Evolutionary conservation across 257 asterid genomes (phyloP), one percentile per base, ranked within the genome.

Genomic region (Gentiana straminea): DNA sequence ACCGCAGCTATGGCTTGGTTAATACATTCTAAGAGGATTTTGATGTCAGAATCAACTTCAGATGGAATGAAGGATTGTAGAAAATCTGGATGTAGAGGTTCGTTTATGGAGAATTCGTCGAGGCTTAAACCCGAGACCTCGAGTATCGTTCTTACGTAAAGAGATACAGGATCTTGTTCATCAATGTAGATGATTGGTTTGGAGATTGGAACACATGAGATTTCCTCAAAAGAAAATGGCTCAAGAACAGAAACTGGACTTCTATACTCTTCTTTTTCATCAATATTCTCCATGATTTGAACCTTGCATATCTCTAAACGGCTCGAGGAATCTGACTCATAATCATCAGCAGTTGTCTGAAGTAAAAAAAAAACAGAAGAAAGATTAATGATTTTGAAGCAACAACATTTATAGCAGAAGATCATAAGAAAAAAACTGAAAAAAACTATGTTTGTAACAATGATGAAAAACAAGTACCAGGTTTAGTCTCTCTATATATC

Each of bases 241-340:
- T 80, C 90, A 2, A 87, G 83, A 11, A 87, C 96, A 58, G 96
- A 87, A 52, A 80, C 81, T 3, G 96, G 96, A 75, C 93, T 87
- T 58, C 54, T 81, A 64, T 77, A 79, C 65, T 79, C 92, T 71
- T 72, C 86, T 73, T 72, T 80, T 68, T 71, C 65, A 59, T 80
- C 82, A 52, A 55, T 57, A 60, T 54, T 62, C 50, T 77, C 71
- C n/a, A 64, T 68, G 51, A 41, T 46, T 50, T 75, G 67, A 35
- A 71, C 57, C 45, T 66, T 71, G 65, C 57, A 39, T 35, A 62
- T 75, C 77, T 74, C 65, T 48, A 58, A 60, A 69, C 79, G 67
- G 13, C 74, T 73, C 7, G 76, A 24, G 24, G 24, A 68, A 66
- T 71, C 73, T 38, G 48, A 39, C 61, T 77, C 57, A 72, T 77